Conservation (phyloP, 2,329 filamentous ascomycete species). For the Colletotrichum agaves region DNA sequence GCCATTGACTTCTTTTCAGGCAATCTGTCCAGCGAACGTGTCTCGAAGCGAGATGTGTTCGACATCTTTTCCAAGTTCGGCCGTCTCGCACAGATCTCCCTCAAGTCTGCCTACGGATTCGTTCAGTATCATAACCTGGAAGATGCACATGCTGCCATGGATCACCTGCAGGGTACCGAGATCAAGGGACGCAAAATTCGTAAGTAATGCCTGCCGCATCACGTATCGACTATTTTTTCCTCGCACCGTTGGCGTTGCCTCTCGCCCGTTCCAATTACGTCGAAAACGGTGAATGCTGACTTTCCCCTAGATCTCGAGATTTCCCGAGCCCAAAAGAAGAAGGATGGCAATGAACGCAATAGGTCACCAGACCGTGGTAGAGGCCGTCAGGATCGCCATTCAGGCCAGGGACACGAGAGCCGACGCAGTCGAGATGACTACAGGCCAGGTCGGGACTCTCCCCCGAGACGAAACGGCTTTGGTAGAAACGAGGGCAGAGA, state of each 20-base stretch:
- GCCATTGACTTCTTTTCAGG: constrained; percentile 59
- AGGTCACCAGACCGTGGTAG: constrained; percentile 69
- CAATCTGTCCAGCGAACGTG: constrained; percentile 91
- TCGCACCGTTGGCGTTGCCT: too few relatives aligned
- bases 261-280: too few relatives aligned
- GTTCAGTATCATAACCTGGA: constrained; percentile 87
- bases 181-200: constrained; percentile 93
- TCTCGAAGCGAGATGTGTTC: constrained; percentile 94
- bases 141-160: constrained; percentile 80
- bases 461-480: constrained; percentile 62
- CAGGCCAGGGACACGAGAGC: constrained; percentile 53
- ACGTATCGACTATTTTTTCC: constrained; percentile 7
- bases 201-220: constrained; percentile 60
- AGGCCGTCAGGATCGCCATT: constrained; percentile 57
- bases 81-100: constrained; percentile 90
- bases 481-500: constrained; percentile 60
- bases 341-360: constrained; percentile 65
- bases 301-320: constrained; percentile 80
- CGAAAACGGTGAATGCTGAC: not conserved
- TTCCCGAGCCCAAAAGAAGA: constrained; percentile 87
- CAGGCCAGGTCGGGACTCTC: constrained; percentile 69
- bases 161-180: constrained; percentile 81
- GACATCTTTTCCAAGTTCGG: constrained; percentile 89
- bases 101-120: constrained; percentile 97
- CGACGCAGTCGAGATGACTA: constrained; percentile 70